Evolutionary conservation across 371 early-diverging fungal genomes (phyloP), one percentile per base, ranked within the genome.

Genomic region (Apophysomyces ossiformis): DNA sequence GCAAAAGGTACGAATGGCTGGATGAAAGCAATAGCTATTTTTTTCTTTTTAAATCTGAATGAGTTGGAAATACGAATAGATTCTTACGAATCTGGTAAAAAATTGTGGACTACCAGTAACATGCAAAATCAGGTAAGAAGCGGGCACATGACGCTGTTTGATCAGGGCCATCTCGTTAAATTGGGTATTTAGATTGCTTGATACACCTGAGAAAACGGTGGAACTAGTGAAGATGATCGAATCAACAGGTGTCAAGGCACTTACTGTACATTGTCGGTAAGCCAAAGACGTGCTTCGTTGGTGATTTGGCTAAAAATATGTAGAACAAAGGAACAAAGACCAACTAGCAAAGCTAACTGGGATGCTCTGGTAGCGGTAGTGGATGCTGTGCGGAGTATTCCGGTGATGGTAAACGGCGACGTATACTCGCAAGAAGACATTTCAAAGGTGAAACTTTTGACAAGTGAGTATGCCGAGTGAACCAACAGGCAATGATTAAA

Each of bases 361-460:
- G 92, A 91, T 35, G 79, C 87, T n/a, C 89, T 97, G 45, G 78
- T 76, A 63, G 83, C 82, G 38, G 84, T 97, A 21, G 89, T 88
- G 2, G 74, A 87, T 5, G 84, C 84, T 5, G 75, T 93, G 3
- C 77, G 71, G 57, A 64, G 69, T 16, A 89, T 96, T 58, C 99
- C 96, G 0, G 87, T 98, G 15, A 91, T 96, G 61, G 94, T 94
- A 1, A 98, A 98, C 74, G 99, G 99, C 4, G 99, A 98, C 78
- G 75, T 97, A 3, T 91, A 78, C 58, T 70, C 76, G 32, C 80
- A 77, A 37, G 76, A 77, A 4, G 92, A 95, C 69, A 78, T 92
- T 57, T 73, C 79, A 37, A 75, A 75, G 58, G 81, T 90, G 8
- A 87, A 82, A 61, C 76, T 83, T 36, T 44, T 78, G 9, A 86